Percentiles rank a stretch among this genome's conserved stretches.
These are phyloP conservation scores for Ogataea trehalophila DNA, from an alignment of 805 yeast genomes.

Conservation along the genomic window DNA sequence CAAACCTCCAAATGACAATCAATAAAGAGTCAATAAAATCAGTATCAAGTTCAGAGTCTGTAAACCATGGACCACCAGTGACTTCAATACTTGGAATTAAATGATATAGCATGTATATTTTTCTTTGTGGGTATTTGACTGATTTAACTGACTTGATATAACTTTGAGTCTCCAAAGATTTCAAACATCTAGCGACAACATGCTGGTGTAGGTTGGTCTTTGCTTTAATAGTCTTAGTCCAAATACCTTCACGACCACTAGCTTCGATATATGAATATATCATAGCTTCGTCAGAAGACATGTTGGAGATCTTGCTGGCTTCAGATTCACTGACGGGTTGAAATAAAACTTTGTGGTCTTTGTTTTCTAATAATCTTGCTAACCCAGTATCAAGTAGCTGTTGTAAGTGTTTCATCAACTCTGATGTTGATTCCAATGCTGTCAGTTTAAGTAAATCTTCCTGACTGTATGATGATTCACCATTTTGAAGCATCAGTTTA, in stretches of 20 bases:
- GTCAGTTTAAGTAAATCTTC: conserved; percentile 53
- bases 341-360: conserved; percentile 58
- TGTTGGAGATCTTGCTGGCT: conserved; percentile 69
- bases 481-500: conserved; percentile 50
- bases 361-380: conserved; percentile 63
- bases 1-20: conserved; percentile 83
- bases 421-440: conserved; percentile 36
- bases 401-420: conserved; percentile 40
- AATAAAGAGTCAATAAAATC: conserved; percentile 84
- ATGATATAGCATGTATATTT: conserved; percentile 91
- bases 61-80: conserved; percentile 99
- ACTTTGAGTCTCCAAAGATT: conserved; percentile 72
- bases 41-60: conserved; percentile 89
- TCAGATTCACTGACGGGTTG: conserved; percentile 70
- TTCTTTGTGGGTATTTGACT: conserved; percentile 88
- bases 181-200: conserved; percentile 79
- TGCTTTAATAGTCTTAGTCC: conserved; percentile 90
- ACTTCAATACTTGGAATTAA: conserved; percentile 92
- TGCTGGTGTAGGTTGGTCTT: conserved; percentile 88
- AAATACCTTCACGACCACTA: conserved; percentile 90
- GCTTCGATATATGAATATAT: conserved; percentile 90
- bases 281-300: conserved; percentile 86
- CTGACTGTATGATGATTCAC: conserved; percentile 57
- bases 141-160: conserved; percentile 86
- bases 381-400: conserved; percentile 45